Percentiles rank a stretch among this genome's conserved stretches.
Evolutionary conservation across 1,139 yeast genomes (phyloP).

Genomic region (Yamadazyma friedrichii): DNA sequence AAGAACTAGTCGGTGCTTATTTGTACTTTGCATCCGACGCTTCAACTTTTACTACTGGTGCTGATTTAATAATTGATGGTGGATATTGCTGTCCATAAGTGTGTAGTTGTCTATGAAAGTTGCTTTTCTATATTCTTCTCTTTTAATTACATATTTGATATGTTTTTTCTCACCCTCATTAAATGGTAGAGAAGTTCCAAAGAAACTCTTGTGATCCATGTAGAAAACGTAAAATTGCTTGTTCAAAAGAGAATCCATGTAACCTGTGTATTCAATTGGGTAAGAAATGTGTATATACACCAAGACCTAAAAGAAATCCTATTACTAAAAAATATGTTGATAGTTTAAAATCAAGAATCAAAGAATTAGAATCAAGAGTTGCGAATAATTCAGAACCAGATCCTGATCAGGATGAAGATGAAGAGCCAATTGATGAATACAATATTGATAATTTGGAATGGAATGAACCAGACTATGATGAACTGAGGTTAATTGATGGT

Average conservation of each 20-base stretch:
- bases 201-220: slow-evolving; percentile 28
- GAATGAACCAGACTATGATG: not conserved
- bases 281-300: slow-evolving; percentile 26
- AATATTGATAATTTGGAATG: slow-evolving; percentile 16
- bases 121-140: not conserved
- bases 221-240: slow-evolving; percentile 24
- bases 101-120: not conserved
- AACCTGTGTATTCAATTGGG: slow-evolving; percentile 23
- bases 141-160: no score
- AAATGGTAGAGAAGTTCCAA: not conserved
- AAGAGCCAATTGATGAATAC: slow-evolving; percentile 18
- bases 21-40: slow-evolving; percentile 49
- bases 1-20: slow-evolving; percentile 53
- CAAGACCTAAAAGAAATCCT: slow-evolving; percentile 23
- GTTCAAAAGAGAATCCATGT: slow-evolving; percentile 23
- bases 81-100: slow-evolving; percentile 34
- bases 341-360: slow-evolving; percentile 20
- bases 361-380: slow-evolving; percentile 14
- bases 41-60: slow-evolving; percentile 50
- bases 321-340: slow-evolving; percentile 25
- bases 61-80: slow-evolving; percentile 52
- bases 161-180: not conserved
- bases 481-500: slow-evolving; percentile 32
- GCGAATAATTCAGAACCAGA: no score
- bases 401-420: slow-evolving; percentile 12